Base-by-base conservation (phyloP, 345 rosid genomes). In the Salix purpurea region DNA sequence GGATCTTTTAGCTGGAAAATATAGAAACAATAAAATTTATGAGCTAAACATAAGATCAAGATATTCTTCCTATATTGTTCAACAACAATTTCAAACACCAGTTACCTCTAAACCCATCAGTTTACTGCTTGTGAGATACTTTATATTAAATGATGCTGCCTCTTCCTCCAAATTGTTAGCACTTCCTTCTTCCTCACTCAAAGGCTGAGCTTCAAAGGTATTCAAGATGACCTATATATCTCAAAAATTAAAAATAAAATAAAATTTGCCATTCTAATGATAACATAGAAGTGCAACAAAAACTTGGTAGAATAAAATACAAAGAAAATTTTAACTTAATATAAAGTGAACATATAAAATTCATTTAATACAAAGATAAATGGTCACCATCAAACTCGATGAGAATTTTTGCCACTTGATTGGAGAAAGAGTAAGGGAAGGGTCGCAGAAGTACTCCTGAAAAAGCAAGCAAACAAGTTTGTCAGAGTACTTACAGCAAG, bases 71-170 rank as follows among this genome's bases (percentile, higher is more conserved):
- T 46, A 30, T 64, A n/a, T 67, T 67, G 19, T 46, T 69, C 77
- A 50, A 62, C 74, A 74, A 83, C 32, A 42, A 30, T 54, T 61
- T 64, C 68, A 28, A 79, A 78, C 58, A 60, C 32, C 67, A 72
- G 70, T 77, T 84, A 90, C 99, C 92, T 96, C 99, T 89, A 96
- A 88, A 69, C 98, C 96, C 99, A 96, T 96, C 61, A 96, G 73
- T 86, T 93, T 96, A 85, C 98, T 93, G 88, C 99, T 96, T 34
- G 99, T 96, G 69, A 93, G 90, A 87, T 96, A 96, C 72, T 96
- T 96, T 84, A 93, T 96, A 85, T 89, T 91, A 72, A 91, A 96
- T 69, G 91, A 87, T 78, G 98, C 92, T 44, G 95, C 94, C 82
- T 92, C 98, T 82, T 92, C 98, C 91, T 93, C 98, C 89, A 96